Base-by-base conservation (phyloP, 768 basidiomycete species). In the Xerocomellus amylosporus region DNA sequence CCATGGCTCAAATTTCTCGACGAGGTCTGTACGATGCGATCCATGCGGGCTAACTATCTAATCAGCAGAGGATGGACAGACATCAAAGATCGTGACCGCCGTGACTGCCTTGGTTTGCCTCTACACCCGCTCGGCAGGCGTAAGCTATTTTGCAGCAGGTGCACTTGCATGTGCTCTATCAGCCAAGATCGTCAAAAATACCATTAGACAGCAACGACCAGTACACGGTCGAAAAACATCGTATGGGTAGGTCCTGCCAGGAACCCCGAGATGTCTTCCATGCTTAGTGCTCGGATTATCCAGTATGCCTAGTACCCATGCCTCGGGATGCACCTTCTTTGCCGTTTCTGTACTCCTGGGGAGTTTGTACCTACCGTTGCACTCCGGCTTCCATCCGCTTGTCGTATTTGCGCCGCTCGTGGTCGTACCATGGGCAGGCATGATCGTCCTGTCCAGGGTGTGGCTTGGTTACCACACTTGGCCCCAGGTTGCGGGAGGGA, bases 261-360 rank as follows among this genome's bases (percentile, higher is more conserved):
- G 33, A 41, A 15, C 6, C 8, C 12, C 30, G 30, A 20, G 38
- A n/a, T 36, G 36, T 37, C 26, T 31, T 26, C 24, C 24, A 30
- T 37, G 31, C 49, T 49, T 24, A 59, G 19, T 8, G 26, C 8
- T 24, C 22, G 14, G 19, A 24, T 38, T n/a, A 15, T 54, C 45
- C 64, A 90, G 90, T 13, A 91, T 92, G 90, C 90, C 90, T 6
- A 88, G 86, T 58, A 91, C 90, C 6, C 90, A 92, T 67, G 85
- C 89, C 12, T 84, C 87, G 10, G 73, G 77, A 6, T 87, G 88
- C 60, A 75, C 78, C 2, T 90, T 77, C 71, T 86, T 80, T 63
- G 83, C 81, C 9, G 74, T 78, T 2, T 91, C 82, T 63, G 78
- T 83, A 24, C 58, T 77, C 13, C 73, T 90, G 12, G 82, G 87